Percentiles rank a stretch among this genome's conserved stretches.
Evolutionary conservation across 345 rosid genomes (phyloP).

Genomic region (Noccaea caerulescens): DNA sequence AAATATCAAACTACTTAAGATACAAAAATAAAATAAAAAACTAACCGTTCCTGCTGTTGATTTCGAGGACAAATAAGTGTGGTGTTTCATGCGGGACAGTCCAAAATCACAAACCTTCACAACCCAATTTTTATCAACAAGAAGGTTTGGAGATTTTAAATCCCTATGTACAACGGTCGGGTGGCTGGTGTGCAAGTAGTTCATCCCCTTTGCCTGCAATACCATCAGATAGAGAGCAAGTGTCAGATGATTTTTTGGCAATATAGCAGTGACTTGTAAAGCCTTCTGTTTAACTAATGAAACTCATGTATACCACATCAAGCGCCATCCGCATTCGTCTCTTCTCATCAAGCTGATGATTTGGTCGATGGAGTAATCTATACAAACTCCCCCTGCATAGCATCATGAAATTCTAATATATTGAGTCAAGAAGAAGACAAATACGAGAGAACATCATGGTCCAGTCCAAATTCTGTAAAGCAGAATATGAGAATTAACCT

Average conservation of each 20-base stretch:
- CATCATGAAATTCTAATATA: conserved; percentile 18
- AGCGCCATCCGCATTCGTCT: conserved; percentile 95
- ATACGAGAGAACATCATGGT: conserved; percentile 13
- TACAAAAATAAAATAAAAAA: background rate
- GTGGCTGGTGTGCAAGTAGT: conserved; percentile 90
- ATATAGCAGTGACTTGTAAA: conserved; percentile 8
- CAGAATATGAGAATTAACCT: conserved; percentile 56
- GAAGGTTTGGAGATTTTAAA: conserved; percentile 94
- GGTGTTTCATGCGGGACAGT: conserved; percentile 88
- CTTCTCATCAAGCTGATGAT: conserved; percentile 75
- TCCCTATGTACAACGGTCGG: conserved; percentile 97
- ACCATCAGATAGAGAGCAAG: conserved; percentile 25
- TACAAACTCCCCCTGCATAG: conserved; percentile 91
- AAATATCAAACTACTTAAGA: no score
- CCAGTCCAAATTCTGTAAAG: conserved; percentile 6
- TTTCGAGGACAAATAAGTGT: conserved; percentile 89
- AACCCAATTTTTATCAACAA: conserved; percentile 94
- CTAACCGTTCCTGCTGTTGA: conserved; percentile 97
- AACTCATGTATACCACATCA: conserved; percentile 72
- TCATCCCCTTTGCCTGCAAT: conserved; percentile 94
- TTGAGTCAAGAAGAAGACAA: conserved; percentile 9
- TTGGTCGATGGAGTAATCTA: conserved; percentile 83
- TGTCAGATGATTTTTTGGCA: conserved; percentile 10
- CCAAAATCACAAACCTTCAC: conserved; percentile 99
- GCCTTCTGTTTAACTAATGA: conserved; percentile 18